Conservation (phyloP, 2,329 filamentous ascomycete species). For the Fusarium caatingaense region DNA sequence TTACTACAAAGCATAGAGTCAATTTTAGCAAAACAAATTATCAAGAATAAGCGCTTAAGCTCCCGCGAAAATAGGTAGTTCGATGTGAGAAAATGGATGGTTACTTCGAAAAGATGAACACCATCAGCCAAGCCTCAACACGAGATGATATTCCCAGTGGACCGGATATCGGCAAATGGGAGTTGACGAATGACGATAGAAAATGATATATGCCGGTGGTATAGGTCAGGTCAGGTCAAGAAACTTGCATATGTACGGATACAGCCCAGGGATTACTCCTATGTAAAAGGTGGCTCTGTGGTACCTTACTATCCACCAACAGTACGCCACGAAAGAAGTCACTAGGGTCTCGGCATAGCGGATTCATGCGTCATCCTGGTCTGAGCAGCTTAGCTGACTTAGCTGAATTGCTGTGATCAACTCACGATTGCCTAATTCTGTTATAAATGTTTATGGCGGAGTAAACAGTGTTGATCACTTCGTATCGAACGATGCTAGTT, state of each 20-base stretch:
- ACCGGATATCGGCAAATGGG: conserved; percentile 15
- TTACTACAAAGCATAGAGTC: conserved; percentile 36
- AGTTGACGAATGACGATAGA: conserved; percentile 8
- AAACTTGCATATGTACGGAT: conserved; percentile 8
- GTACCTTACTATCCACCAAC: not conserved
- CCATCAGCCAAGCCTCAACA: conserved; percentile 28
- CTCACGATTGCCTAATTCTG: conserved; percentile 7
- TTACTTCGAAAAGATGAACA: not conserved
- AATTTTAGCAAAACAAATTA: conserved; percentile 19
- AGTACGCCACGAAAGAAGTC: not conserved
- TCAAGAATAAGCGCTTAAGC: not conserved
- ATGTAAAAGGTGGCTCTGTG: conserved; percentile 3
- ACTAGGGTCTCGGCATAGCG: not conserved
- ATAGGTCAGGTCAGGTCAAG: not conserved
- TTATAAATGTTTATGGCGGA: not conserved
- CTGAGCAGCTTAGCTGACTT: not conserved
- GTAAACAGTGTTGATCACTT: conserved; percentile 13
- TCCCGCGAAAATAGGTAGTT: not conserved
- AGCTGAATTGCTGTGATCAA: not conserved
- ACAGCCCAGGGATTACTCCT: not conserved
- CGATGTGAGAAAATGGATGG: not conserved
- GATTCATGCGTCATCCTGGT: conserved; percentile 17
- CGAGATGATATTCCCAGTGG: conserved; percentile 15
- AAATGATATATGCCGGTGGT: not conserved
- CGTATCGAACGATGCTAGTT: not conserved